A percentile compares a stretch with the other conserved stretches of the same genome.
Conservation (phyloP, 495 filamentous ascomycete species). For the Daldinia bambusicola region DNA sequence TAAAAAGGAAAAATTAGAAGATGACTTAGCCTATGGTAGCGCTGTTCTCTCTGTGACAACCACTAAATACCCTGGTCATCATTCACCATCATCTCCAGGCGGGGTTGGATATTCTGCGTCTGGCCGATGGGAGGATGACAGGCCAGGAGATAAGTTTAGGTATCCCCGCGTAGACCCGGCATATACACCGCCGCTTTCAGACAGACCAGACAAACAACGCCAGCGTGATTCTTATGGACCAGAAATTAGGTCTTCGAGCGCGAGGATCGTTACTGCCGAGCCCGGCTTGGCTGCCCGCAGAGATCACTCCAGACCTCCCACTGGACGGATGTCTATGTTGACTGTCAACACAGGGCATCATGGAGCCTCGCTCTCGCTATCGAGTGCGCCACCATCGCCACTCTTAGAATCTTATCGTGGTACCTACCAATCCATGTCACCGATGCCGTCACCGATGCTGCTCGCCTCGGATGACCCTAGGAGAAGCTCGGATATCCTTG, state of each 20-base stretch:
- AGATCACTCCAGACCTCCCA: conserved; percentile 61
- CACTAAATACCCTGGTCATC: conserved; percentile 31
- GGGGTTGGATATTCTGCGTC: conserved; percentile 59
- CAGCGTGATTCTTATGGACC: conserved; percentile 47
- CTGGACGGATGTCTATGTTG: conserved; percentile 58
- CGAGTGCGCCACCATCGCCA: conserved; percentile 78
- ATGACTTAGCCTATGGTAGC: conserved; percentile 60
- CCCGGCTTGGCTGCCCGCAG: conserved; percentile 46
- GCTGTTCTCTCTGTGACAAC: conserved; percentile 17
- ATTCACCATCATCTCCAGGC: conserved; percentile 45
- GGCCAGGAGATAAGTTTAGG: conserved; percentile 55
- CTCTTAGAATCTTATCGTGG: conserved; percentile 92
- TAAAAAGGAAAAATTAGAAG: conserved; percentile 54
- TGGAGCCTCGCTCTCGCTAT: conserved; percentile 53
- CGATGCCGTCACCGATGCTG: conserved; percentile 84
- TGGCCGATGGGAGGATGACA: conserved; percentile 61
- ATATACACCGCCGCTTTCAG: conserved; percentile 28
- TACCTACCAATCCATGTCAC: conserved; percentile 94
- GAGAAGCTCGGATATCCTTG: conserved; percentile 47
- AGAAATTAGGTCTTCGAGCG: conserved; percentile 41
- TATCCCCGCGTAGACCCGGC: conserved; percentile 53
- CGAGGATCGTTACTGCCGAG: conserved; percentile 53
- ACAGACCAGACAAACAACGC: conserved; percentile 18
- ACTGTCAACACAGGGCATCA: conserved; percentile 56
- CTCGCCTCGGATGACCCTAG: conserved; percentile 52